These are phyloP conservation scores for Paraleonurus japonicus DNA, from an alignment of 257 asterid species.

Conservation along the genomic window DNA sequence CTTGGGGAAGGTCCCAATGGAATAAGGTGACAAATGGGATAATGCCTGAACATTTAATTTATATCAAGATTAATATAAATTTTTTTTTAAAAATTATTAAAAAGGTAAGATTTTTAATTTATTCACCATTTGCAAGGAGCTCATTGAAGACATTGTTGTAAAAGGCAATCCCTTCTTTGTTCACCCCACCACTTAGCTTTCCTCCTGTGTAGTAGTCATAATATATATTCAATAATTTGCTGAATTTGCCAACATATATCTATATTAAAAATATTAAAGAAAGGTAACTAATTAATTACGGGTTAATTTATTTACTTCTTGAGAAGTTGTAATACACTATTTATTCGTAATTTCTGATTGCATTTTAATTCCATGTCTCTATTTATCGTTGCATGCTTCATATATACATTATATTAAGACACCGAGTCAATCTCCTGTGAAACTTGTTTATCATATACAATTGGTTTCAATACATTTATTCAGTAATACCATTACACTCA, in stretches of 20 bases:
- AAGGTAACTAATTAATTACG: background rate
- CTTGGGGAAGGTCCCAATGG: conserved; percentile 79
- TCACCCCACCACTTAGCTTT: conserved; percentile 50
- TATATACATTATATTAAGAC: too few relatives aligned
- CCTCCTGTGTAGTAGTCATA: conserved; percentile 34
- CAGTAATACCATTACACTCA: too few relatives aligned
- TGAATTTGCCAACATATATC: background rate
- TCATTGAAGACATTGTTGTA: conserved; percentile 55
- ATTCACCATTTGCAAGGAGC: conserved; percentile 43
- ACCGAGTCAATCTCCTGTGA: too few relatives aligned
- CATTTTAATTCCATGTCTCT: background rate
- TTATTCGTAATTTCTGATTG: too few relatives aligned
- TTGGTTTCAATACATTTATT: too few relatives aligned
- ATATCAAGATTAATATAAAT: background rate
- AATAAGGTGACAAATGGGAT: conserved; percentile 55
- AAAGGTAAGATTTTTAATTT: background rate
- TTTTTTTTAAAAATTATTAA: background rate
- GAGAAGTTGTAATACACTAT: background rate
- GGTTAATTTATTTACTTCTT: background rate
- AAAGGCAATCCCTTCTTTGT: conserved; percentile 46
- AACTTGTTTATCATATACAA: too few relatives aligned
- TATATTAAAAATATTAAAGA: background rate
- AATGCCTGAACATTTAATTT: conserved; percentile 35
- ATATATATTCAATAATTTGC: background rate
- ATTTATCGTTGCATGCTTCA: too few relatives aligned